Percentiles rank a stretch among this genome's conserved stretches.
These are phyloP conservation scores for Hymenoscyphus linearis DNA, from an alignment of 2,329 filamentous ascomycete species.

Conservation along the genomic window DNA sequence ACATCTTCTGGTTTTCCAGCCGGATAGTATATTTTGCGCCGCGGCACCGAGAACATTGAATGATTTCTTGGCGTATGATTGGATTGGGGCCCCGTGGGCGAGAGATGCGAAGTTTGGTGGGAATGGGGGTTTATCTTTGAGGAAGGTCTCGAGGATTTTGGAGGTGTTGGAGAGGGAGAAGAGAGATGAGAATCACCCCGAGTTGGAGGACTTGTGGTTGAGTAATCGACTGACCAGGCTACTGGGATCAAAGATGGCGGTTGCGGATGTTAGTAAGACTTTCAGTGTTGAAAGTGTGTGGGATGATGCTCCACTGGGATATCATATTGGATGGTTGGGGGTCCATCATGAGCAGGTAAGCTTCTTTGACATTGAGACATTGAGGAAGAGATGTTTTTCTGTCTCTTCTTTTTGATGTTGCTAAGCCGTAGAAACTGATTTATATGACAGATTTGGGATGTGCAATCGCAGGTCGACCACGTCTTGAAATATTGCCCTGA, in stretches of 20 bases:
- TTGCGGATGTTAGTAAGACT: slow-evolving; percentile 32
- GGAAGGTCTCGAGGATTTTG: slow-evolving; percentile 25
- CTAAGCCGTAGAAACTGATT: slow-evolving; percentile 22
- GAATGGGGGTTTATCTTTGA: slow-evolving; percentile 28
- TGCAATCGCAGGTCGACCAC: slow-evolving; percentile 38
- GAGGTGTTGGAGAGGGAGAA: slow-evolving; percentile 32
- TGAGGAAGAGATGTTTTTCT: no score
- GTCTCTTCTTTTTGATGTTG: slow-evolving; percentile 18
- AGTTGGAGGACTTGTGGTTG: slow-evolving; percentile 50
- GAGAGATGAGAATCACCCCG: slow-evolving; percentile 36
- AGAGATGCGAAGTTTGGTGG: slow-evolving; percentile 23
- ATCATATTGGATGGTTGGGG: slow-evolving; percentile 39
- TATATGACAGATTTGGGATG: slow-evolving; percentile 40
- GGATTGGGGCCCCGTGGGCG: slow-evolving; percentile 33
- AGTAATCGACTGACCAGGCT: slow-evolving; percentile 25
- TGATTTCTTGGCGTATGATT: slow-evolving; percentile 48
- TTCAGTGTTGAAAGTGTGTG: slow-evolving; percentile 47
- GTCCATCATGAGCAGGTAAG: slow-evolving; percentile 39
- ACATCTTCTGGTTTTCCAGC: slow-evolving; percentile 50
- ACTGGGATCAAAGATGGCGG: slow-evolving; percentile 28
- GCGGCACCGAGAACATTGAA: slow-evolving; percentile 46
- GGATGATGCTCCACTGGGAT: slow-evolving; percentile 47
- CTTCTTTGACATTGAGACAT: slow-evolving; percentile 21
- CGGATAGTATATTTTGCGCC: slow-evolving; percentile 50
- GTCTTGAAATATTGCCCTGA: slow-evolving; percentile 53